Base-by-base conservation (phyloP, 805 yeast species). In the Groenewaldozyma salmanticensis region DNA sequence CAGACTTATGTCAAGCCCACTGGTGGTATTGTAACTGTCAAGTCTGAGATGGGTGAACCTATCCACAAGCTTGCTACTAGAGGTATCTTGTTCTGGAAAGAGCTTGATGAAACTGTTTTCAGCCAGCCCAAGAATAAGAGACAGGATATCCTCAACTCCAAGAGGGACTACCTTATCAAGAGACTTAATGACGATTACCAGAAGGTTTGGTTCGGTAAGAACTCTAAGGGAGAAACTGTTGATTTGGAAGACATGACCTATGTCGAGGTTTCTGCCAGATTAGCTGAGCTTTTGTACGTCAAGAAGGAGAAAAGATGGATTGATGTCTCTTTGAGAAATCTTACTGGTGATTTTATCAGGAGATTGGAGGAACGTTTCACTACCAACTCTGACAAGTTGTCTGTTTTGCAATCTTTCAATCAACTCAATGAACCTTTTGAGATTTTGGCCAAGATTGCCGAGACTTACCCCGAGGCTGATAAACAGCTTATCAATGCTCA, bases 41-140 rank as follows among this genome's bases (percentile, higher is more conserved):
- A 84, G 61, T 90, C 97, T 15, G 99, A 92, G 71, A 92, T 92
- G 98, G 98, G 99, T 61, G 98, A 92, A 71, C 98, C 98, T 58
- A 92, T 92, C 59, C 99, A 92, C 68, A 92, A 92, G 71, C 75
- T 92, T 52, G 97, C 98, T 22, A 92, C 99, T 44, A 81, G 98
- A 63, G 96, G 96, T 72, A 97, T 92, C 46, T 61, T 84, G 65
- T 78, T 92, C 62, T 92, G 99, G 98, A 84, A 86, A 62, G 97
- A 92, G 68, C 71, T 92, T 68, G 99, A 92, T 65, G 90, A 85
- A 52, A 85, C 95, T 36, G 76, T 92, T 53, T 90, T 92, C 73
- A 74, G 77, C 54, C 72, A 87, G 62, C 96, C 98, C 60, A 87
- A 88, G 72, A 85, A 86, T 62, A 67, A 88, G 61, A 66, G 71